These are phyloP conservation scores for Chaetomiaceae sp. DNA, from an alignment of 2,329 filamentous ascomycete species.

Conservation along the genomic window DNA sequence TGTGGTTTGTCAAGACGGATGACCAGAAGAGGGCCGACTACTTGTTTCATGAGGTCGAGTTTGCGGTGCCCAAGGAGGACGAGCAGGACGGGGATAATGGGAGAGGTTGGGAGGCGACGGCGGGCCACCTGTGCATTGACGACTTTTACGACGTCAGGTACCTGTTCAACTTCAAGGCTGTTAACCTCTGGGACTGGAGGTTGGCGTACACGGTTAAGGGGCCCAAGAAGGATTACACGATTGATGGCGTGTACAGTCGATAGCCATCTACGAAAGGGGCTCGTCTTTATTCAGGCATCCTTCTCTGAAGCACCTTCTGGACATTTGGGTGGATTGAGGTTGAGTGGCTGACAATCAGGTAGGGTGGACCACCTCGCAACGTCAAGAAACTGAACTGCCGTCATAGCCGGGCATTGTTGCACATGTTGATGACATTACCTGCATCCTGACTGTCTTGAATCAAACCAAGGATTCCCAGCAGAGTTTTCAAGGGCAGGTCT, in stretches of 20 bases:
- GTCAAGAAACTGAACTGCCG: not conserved
- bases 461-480: too few species aligned
- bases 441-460: too few species aligned
- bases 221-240: conserved; percentile 69
- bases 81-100: conserved; percentile 28
- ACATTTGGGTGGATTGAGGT: too few species aligned
- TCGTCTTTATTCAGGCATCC: too few species aligned
- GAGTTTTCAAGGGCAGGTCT: not conserved
- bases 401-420: not conserved
- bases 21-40: conserved; percentile 63
- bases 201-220: conserved; percentile 64
- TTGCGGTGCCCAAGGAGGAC: conserved; percentile 39
- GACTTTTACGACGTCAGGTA: conserved; percentile 70
- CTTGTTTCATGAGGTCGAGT: conserved; percentile 70
- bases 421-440: not conserved
- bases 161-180: conserved; percentile 58
- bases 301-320: too few species aligned
- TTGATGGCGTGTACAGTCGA: conserved; percentile 49
- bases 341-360: not conserved
- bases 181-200: conserved; percentile 54
- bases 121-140: conserved; percentile 65
- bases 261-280: conserved; percentile 16
- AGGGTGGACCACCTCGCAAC: not conserved
- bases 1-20: conserved; percentile 68
- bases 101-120: conserved; percentile 58